Base-by-base conservation (phyloP, 2,329 filamentous ascomycete genomes). In the Sporothrix variecibatus region DNA sequence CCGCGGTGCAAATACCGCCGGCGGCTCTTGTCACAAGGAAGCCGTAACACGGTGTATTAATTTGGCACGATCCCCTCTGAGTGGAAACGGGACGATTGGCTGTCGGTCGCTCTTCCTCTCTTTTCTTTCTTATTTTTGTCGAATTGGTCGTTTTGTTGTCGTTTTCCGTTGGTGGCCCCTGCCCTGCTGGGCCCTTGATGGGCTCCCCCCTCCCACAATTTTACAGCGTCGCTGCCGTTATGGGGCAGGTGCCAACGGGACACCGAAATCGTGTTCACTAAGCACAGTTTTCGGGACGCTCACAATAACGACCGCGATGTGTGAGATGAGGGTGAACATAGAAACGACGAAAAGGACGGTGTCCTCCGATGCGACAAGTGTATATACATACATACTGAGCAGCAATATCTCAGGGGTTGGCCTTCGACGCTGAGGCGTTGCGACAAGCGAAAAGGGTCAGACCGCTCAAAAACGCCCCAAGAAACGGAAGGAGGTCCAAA, bases 151-250 rank as follows among this genome's bases (percentile, higher is more conserved):
- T 23, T 40, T 64, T 64, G 31, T 23, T 34, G 28, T 65, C 60
- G n/a, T 26, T 64, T 43, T 15, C 40, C 28, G 60, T 65, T n/a
- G 60, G 20, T n/a, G 38, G 60, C 60, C 60, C 60, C 60, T 65
- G 34, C 64, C 40, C 40, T 31, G 15, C 17, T 7, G 40, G 23
- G 64, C 64, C 64, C 38, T 46, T 46, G 62, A n/a, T n/a, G 38
- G 62, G 34, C 31, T n/a, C 31, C 62, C 31, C 62, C 65, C 15
- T 43, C 65, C 40, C 65, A 69, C 40, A 69, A 69, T 53, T 53
- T 69, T 34, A 51, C 46, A 69, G 46, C 6, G 31, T 69, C 43
- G 67, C 46, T 69, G 67, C 67, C 67, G 67, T 53, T 67, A 67
- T 49, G 64, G 64, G 26, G 64, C 40, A 67, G 64, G 40, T 67